Percentiles rank a stretch among this genome's conserved stretches.
Conservation (phyloP, 2,329 filamentous ascomycete species). For the Penicillium sp. region DNA sequence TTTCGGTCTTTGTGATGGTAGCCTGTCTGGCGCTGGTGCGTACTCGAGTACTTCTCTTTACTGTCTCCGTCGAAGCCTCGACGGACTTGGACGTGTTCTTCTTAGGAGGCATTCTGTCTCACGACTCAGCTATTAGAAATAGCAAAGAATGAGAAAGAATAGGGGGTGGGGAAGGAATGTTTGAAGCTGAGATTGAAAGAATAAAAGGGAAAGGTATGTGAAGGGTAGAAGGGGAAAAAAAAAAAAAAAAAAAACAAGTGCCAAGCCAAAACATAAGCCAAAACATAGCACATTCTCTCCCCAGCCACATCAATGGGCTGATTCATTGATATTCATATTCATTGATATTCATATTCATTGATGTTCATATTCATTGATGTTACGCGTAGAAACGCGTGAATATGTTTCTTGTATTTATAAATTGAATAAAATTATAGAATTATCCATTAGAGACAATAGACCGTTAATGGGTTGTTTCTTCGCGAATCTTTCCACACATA, state of each 20-base stretch:
- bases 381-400: neutral
- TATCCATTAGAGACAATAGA: neutral
- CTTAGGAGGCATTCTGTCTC: constrained; percentile 30
- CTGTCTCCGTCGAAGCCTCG: constrained; percentile 10
- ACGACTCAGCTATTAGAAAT: constrained; percentile 8
- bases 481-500: constrained; percentile 64
- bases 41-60: neutral
- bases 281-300: constrained; percentile 23
- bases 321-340: neutral
- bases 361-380: neutral
- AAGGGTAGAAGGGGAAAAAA: constrained; percentile 6
- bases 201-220: constrained; percentile 3
- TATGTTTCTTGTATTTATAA: neutral
- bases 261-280: constrained; percentile 13
- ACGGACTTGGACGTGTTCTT: constrained; percentile 24
- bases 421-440: neutral
- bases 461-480: neutral
- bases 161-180: constrained; percentile 2
- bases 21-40: neutral
- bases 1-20: constrained; percentile 10
- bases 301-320: constrained; percentile 1
- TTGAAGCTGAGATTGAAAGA: neutral
- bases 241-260: neutral
- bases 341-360: neutral
- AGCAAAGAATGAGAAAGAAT: constrained; percentile 5